Evolutionary conservation across 371 early-diverging fungal genomes (phyloP).

Genomic region (Mortierella sp.): DNA sequence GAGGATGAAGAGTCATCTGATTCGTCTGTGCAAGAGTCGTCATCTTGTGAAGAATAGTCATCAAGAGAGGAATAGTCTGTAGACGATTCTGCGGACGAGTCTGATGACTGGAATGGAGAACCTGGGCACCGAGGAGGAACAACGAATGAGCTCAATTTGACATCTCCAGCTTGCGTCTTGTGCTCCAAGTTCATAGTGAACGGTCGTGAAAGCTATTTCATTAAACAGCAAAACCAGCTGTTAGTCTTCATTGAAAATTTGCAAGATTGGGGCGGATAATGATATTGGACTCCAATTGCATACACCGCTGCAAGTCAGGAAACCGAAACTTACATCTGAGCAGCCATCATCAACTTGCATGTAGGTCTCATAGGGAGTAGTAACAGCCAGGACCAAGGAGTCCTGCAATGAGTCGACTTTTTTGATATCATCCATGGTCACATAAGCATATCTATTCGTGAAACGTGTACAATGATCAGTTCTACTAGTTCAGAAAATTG

Average conservation of each 20-base stretch:
- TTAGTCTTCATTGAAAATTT: too few species aligned
- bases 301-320: too few species aligned
- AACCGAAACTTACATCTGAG: conserved; percentile 30
- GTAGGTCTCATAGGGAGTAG: conserved; percentile 48
- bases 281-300: too few species aligned
- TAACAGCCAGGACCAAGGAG: conserved; percentile 47
- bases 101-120: conserved; percentile 38
- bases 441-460: conserved; percentile 42
- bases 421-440: conserved; percentile 50
- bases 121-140: conserved; percentile 51
- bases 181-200: conserved; percentile 56
- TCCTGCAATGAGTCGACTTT: conserved; percentile 49
- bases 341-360: conserved; percentile 44
- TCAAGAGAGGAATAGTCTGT: conserved; percentile 41
- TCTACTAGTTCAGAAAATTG: background rate
- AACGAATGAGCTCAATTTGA: conserved; percentile 35
- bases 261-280: too few species aligned
- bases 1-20: conserved; percentile 39
- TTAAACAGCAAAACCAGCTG: too few species aligned
- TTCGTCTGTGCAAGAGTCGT: conserved; percentile 34
- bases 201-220: conserved; percentile 36
- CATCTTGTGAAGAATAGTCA: conserved; percentile 43
- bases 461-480: background rate
- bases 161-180: conserved; percentile 47
- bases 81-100: conserved; percentile 40